Base-by-base conservation (phyloP, 2,329 filamentous ascomycete genomes). In the Colletotrichum sp. region DNA sequence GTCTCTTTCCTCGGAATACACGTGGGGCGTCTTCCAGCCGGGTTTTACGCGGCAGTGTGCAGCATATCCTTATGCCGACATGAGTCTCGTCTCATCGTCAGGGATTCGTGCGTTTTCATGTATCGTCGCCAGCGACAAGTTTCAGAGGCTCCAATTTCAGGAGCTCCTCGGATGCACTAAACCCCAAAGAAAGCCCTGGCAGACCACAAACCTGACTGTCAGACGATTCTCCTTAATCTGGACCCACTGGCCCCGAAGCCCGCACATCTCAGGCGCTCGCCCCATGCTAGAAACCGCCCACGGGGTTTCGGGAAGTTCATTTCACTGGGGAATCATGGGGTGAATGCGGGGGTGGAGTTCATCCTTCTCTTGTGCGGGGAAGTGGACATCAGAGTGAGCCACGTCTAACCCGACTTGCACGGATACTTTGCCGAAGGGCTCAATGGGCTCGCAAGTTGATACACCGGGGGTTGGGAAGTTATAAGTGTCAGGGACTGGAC, bases 81-180 rank as follows among this genome's bases (percentile, higher is more conserved):
- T 57, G 8, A 57, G 7, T 6, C 21, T 57, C 0, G 54, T 0
- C 13, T 29, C 54, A 9, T 0, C 13, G 8, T 7, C 9, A 13
- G 21, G 21, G 15, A 16, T 55, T 16, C 54, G 29, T 12, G 1
- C 21, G 29, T 31, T 18, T 15, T 31, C 27, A n/a, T 33, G 27
- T 59, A 31, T 8, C 57, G 43, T 16, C 13, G 9, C 6, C 6
- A 51, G 43, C 11, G 7, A 65, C 63, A 65, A 54, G 38, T 8
- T 51, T 54, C 38, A 8, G 43, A 55, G 63, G 43, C 18, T 54
- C 43, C 5, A 36, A 36, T 15, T 27, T 0, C 51, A 24, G 21
- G n/a, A 9, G 8, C 15, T 58, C 51, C 64, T 24, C 64, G 64
- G 64, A 58, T 67, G 64, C 58, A 24, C 64, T 67, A 58, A 58